phyloP scores from a whole-genome alignment of 345 rosid genomes.

The Eucalyptus globulus region DNA sequence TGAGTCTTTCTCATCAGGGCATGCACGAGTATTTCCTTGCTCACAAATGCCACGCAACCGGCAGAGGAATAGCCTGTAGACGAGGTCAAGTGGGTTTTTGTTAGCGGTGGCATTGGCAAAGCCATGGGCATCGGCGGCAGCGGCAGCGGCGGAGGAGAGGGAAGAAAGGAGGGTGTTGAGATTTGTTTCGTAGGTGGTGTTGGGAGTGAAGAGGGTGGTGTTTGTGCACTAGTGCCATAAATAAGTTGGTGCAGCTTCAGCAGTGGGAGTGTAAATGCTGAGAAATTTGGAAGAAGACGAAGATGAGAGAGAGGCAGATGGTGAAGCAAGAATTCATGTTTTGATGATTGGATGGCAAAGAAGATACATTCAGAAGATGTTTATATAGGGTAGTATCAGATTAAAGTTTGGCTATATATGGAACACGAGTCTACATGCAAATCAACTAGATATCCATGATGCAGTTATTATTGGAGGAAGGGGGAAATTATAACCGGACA shows the following conservation, averaged over 20 bases:
- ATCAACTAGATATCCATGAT: neutral
- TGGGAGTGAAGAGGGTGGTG: neutral
- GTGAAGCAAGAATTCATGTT: neutral
- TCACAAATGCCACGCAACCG: slow-evolving; percentile 2
- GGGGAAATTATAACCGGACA: neutral
- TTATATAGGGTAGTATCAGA: neutral
- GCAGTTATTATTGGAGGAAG: neutral
- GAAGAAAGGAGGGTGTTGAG: neutral
- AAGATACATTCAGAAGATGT: neutral
- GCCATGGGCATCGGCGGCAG: neutral
- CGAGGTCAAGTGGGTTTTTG: neutral
- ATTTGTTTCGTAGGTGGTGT: slow-evolving; percentile 1
- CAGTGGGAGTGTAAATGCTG: too few relatives aligned
- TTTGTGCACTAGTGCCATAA: neutral
- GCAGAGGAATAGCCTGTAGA: slow-evolving; percentile 19
- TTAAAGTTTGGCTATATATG: neutral
- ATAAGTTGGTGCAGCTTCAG: neutral
- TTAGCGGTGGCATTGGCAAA: slow-evolving; percentile 3
- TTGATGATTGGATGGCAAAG: neutral
- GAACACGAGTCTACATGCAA: neutral
- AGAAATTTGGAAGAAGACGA: neutral
- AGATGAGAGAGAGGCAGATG: neutral
- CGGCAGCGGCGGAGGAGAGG: neutral
- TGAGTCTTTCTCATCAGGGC: neutral
- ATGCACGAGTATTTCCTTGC: neutral